Evolutionary conservation across 495 filamentous ascomycete genomes (phyloP), one percentile per base, ranked within the genome.

Genomic region (Penicillium manginii): DNA sequence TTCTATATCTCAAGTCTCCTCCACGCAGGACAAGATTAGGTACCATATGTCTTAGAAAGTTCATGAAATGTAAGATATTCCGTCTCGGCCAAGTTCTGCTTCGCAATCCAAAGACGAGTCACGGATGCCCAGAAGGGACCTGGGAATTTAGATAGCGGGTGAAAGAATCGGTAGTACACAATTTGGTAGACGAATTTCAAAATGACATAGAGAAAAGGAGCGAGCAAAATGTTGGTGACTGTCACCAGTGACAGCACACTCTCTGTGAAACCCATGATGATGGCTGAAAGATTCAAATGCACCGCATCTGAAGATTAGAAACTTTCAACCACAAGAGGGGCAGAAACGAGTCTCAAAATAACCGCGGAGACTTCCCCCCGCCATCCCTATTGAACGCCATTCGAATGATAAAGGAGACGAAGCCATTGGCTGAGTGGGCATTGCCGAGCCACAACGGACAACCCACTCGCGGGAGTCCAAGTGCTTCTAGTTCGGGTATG

Each of bases 41-140:
- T 55, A 82, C 80, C 82, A 65, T 82, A 79, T 79, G 77, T 80
- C 62, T 78, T 71, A 21, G 78, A 70, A 39, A 83, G 65, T 18
- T 65, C 72, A 59, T 73, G 63, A 31, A 76, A 66, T 9, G 71
- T 66, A 23, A 68, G 59, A 49, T 74, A 61, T 47, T 81, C 77
- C 6, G 75, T 78, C 40, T 70, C 72, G n/a, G 71, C 67, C 45
- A 80, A 19, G 54, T 78, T 79, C 58, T 78, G 77, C 64, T 74
- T 77, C 40, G 78, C 74, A 45, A 82, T 70, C 75, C 79, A 83
- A 2, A 85, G 68, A 32, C 78, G 65, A 19, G 83, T 81, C 5
- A 83, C 74, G 18, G 65, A 73, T 11, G 67, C 82, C 78, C 77
- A 82, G 64, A 83, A 84, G 1, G 83, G 82, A 17, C 83, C 83